Base-by-base conservation (phyloP, 2,329 filamentous ascomycete species). In the Amylocarpus encephaloides region DNA sequence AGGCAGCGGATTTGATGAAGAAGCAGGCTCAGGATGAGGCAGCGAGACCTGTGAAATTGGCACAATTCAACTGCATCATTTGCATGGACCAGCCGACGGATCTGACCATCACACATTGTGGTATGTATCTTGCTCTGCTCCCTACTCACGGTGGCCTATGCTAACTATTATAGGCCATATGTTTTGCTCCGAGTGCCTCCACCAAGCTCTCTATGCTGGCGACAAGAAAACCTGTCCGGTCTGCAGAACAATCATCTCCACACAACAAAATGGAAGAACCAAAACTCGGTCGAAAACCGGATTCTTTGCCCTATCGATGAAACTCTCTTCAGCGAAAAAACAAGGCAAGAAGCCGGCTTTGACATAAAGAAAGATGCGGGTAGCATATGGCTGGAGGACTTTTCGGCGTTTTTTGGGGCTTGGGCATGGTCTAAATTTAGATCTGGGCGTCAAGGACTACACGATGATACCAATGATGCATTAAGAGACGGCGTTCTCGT, bases 21-120 rank as follows among this genome's bases (percentile, higher is more conserved):
- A 54, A 74, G 43, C 63, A 73, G n/a, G 66, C 68, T 51, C 68
- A 70, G 53, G 71, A 71, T 10, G 69, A 73, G 48, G 68, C 71
- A 44, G 75, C 77, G 45, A 77, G 74, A 39, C 61, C 71, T 67
- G 45, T 64, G 72, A 60, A 77, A 63, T 65, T 85, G 13, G 70
- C 73, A 40, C 69, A 71, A 3, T 81, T 83, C 43, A 78, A 84
- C 65, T 85, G 82, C 54, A 79, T 81, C 39, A 85, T 85, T 51
- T 85, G 82, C 66, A 81, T 85, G 78, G 82, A 85, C 53, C 72
- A 79, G 53, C 75, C 72, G 22, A 75, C 73, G 1, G 70, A 72
- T 26, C 60, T 85, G 53, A 83, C 79, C 1, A 76, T 83, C 41
- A 85, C 82, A 2, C 78, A 83, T 64, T 85, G 82, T 65, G 82